Conservation (phyloP, 192 early-diverging fungal genomes). For the Pilobolus umbonatus region DNA sequence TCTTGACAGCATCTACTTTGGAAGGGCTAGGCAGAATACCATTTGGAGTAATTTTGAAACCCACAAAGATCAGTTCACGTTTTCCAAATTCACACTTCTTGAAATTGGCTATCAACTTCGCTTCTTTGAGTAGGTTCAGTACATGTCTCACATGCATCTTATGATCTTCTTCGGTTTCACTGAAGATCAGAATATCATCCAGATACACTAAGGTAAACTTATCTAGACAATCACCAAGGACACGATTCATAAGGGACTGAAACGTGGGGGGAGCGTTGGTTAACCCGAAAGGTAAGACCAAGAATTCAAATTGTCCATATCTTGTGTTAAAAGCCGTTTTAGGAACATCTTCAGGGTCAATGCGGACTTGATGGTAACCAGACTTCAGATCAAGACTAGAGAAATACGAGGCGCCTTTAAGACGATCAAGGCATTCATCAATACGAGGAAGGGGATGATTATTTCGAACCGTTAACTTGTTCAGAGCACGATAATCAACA, state of each 20-base stretch:
- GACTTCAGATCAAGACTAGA: slow-evolving; percentile 20
- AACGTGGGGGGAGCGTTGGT: slow-evolving; percentile 56
- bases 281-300: slow-evolving; percentile 57
- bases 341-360: slow-evolving; percentile 13
- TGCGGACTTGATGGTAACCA: slow-evolving; percentile 32
- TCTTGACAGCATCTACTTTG: no score
- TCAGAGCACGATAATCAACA: slow-evolving; percentile 44
- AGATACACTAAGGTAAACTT: slow-evolving; percentile 34
- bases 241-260: slow-evolving; percentile 40
- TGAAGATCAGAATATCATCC: slow-evolving; percentile 38
- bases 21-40: no score
- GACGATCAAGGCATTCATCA: slow-evolving; percentile 34
- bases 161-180: neutral
- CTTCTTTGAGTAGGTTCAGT: no score
- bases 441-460: slow-evolving; percentile 46
- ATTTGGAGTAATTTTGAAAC: no score
- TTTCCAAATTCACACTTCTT: no score
- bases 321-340: slow-evolving; percentile 40
- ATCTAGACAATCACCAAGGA: slow-evolving; percentile 35
- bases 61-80: no score
- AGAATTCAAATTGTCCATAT: slow-evolving; percentile 42
- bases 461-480: slow-evolving; percentile 39
- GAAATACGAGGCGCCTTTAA: slow-evolving; percentile 23
- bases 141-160: no score
- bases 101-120: neutral